Base-by-base conservation (phyloP, 192 early-diverging fungal genomes). In the Oehlia diaphana region DNA sequence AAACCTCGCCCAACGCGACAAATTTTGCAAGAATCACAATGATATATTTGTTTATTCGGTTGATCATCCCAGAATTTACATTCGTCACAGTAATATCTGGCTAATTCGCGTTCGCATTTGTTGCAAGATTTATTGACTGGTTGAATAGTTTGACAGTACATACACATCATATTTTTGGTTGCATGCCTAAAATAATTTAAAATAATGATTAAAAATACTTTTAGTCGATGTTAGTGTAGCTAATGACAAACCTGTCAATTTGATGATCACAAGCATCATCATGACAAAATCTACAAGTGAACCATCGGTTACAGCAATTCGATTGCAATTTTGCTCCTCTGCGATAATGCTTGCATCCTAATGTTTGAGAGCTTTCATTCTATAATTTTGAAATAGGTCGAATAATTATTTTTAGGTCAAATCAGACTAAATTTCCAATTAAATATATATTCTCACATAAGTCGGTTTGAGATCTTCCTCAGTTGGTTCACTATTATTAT, bases 41-140 rank as follows among this genome's bases (percentile, higher is more conserved):
- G 97, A 86, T 96, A 99, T 42, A 98, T 96, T 21, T 88, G 81
- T 78, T 96, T 97, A 39, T 86, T 75, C 7, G 92, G 83, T 71
- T 94, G 93, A 72, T 97, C 90, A 78, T 98, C 96, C 92, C 96
- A 96, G 12, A 99, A 87, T 81, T 96, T 95, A 81, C 97, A 99
- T 39, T 89, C 89, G 66, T 88, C 80, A 84, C 97, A 99, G 76
- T 93, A 99, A 83, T 99, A 97, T 35, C 80, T 79, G 0, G 95
- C 94, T 35, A 97, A 83, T 19, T 77, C 61, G 16, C 81, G 53
- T 7, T 86, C 75, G 84, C 97, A 99, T 63, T 92, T 89, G 72
- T 81, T 77, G 82, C 97, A 99, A 31, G 80, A 75, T 81, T 94
- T 92, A 2, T 88, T 87, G 13, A 95, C 89, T 2, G 94, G 90